These are phyloP conservation scores for Filobasidium wieringae DNA, from an alignment of 768 basidiomycete species.

Conservation along the genomic window DNA sequence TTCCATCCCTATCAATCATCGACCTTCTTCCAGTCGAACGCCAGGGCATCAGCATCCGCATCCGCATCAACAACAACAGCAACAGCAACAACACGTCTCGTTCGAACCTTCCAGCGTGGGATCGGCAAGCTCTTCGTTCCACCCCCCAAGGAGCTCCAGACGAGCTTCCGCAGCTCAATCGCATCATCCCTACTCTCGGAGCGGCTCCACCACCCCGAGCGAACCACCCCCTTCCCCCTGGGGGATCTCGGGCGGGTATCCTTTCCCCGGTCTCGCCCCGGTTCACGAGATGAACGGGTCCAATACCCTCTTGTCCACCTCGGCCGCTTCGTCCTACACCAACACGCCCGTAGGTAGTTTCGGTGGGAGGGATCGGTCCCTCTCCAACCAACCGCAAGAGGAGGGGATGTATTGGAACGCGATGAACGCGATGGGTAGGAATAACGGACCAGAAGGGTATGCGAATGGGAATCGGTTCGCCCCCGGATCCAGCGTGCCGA, in stretches of 20 bases:
- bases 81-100: not conserved
- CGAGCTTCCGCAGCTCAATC: constrained; percentile 1
- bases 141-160: constrained; percentile 2
- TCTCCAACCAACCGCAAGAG: too few species aligned
- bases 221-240: constrained; percentile 11
- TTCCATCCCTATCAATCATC: not conserved
- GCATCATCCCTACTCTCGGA: constrained; percentile 13
- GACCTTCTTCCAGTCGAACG: not conserved
- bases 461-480: not conserved
- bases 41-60: not conserved
- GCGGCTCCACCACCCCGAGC: constrained; percentile 5
- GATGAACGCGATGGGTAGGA: not conserved
- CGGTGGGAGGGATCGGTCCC: not conserved
- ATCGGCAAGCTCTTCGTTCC: not conserved
- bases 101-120: not conserved
- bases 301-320: not conserved
- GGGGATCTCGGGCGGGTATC: constrained; percentile 1
- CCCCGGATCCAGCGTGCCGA: not conserved
- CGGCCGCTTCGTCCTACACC: not conserved
- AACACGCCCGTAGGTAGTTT: not conserved
- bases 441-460: too few species aligned
- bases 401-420: not conserved
- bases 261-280: not conserved
- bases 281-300: not conserved
- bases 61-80: not conserved